These are phyloP conservation scores for Caloboletus inedulis DNA, from an alignment of 1,284 basidiomycete species.

Conservation along the genomic window DNA sequence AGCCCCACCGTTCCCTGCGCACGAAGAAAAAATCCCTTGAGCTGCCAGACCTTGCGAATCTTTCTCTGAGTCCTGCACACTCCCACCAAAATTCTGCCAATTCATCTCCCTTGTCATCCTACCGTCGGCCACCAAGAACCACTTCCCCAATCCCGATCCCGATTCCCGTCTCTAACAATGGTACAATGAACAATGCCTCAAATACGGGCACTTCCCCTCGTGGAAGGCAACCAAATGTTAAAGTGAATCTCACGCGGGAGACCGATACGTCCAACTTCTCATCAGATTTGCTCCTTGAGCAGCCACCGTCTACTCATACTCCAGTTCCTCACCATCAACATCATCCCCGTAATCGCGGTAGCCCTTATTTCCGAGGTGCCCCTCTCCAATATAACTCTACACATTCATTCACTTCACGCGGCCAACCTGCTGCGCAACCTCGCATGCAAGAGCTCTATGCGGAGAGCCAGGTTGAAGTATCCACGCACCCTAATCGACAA, in stretches of 20 bases:
- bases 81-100: slow-evolving; percentile 36
- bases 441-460: slow-evolving; percentile 36
- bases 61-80: slow-evolving; percentile 50
- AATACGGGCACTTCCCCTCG: slow-evolving; percentile 36
- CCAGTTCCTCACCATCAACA: slow-evolving; percentile 37
- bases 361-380: slow-evolving; percentile 32
- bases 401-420: slow-evolving; percentile 36
- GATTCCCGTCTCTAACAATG: slow-evolving; percentile 35
- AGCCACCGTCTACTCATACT: slow-evolving; percentile 44
- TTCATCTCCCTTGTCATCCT: slow-evolving; percentile 41
- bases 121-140: slow-evolving; percentile 44
- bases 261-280: slow-evolving; percentile 33
- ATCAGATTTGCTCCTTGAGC: slow-evolving; percentile 38
- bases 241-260: slow-evolving; percentile 27
- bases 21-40: slow-evolving; percentile 73
- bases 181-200: slow-evolving; percentile 33
- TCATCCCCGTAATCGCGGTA: slow-evolving; percentile 31
- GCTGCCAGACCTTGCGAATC: slow-evolving; percentile 69
- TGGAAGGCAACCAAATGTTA: slow-evolving; percentile 33
- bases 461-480: slow-evolving; percentile 29
- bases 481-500: slow-evolving; percentile 25
- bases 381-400: slow-evolving; percentile 36
- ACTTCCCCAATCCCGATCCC: slow-evolving; percentile 49
- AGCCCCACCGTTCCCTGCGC: slow-evolving; percentile 51
- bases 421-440: slow-evolving; percentile 28